Evolutionary conservation across 192 early-diverging fungal genomes (phyloP), one percentile per base, ranked within the genome.

Genomic region (Mortierella alpina): DNA sequence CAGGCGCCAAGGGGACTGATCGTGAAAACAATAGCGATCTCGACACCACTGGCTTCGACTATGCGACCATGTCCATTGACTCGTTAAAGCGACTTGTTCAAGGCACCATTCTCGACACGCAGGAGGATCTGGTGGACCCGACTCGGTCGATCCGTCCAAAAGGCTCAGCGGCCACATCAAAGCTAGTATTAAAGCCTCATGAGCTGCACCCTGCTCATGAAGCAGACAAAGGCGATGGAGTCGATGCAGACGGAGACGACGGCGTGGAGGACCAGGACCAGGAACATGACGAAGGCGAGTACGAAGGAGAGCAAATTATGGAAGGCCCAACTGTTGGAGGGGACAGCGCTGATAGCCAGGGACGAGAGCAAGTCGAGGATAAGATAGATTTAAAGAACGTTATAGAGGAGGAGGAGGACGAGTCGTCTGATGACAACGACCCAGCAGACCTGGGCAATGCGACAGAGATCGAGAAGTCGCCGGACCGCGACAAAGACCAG

Each of bases 21-120:
- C 63, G 14, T 8, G 76, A 79, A n/a, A 78, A 78, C 63, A 52
- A 78, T 39, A 66, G 56, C 41, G 20, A 60, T 6, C 68, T 79
- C 5, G 69, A 67, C 40, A 31, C 55, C 0, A 8, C 23, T 7
- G 7, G 59, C 6, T 8, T 3, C 9, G 57, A 63, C 11, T 72
- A 71, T 13, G 49, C 70, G 0, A 5, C 47, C 11, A 59, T 75
- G 59, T 41, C 65, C 13, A 22, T 67, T 14, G 15, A 41, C 6
- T 17, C 64, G 6, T 66, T 80, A 20, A 45, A 56, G 39, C 40
- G 23, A 12, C 20, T 68, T 47, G 22, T 80, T 41, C 69, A 57
- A 1, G 49, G 54, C 39, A 68, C 77, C 13, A 67, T 80, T 20
- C 17, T 80, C 0, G 70, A 68, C 1, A 80, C 70, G 0, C 11